Conservation (phyloP, 306 rosid species). For the Trifolium dubium region DNA sequence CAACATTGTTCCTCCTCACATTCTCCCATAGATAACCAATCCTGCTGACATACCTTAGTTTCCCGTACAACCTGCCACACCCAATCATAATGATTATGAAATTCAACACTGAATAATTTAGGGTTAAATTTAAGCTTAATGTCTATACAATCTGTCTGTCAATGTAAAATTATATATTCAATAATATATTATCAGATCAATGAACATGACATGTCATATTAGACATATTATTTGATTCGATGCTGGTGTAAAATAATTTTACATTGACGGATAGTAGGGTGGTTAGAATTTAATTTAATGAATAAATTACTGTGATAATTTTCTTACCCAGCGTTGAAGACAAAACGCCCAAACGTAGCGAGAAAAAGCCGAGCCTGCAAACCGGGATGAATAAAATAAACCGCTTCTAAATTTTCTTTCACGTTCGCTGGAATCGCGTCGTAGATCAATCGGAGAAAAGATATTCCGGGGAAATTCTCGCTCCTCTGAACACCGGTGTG, state of each 20-base stretch:
- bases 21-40: slow-evolving; percentile 83
- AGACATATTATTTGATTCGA: too few relatives aligned
- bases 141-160: too few relatives aligned
- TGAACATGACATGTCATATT: too few relatives aligned
- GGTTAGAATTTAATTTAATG: background rate
- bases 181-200: too few relatives aligned
- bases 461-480: slow-evolving; percentile 89
- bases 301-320: background rate
- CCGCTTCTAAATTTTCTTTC: slow-evolving; percentile 75
- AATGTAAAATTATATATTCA: too few relatives aligned
- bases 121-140: too few relatives aligned
- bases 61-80: slow-evolving; percentile 75
- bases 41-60: slow-evolving; percentile 80
- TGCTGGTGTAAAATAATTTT: too few relatives aligned
- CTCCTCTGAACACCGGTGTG: slow-evolving; percentile 79
- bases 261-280: too few relatives aligned
- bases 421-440: slow-evolving; percentile 78
- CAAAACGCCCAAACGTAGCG: slow-evolving; percentile 87
- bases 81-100: background rate
- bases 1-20: slow-evolving; percentile 74
- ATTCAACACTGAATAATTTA: too few relatives aligned
- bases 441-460: slow-evolving; percentile 74
- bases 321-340: slow-evolving; percentile 76
- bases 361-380: slow-evolving; percentile 85
- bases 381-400: slow-evolving; percentile 83